Base-by-base conservation (phyloP, 306 rosid species). In the Cicer judaicum region DNA sequence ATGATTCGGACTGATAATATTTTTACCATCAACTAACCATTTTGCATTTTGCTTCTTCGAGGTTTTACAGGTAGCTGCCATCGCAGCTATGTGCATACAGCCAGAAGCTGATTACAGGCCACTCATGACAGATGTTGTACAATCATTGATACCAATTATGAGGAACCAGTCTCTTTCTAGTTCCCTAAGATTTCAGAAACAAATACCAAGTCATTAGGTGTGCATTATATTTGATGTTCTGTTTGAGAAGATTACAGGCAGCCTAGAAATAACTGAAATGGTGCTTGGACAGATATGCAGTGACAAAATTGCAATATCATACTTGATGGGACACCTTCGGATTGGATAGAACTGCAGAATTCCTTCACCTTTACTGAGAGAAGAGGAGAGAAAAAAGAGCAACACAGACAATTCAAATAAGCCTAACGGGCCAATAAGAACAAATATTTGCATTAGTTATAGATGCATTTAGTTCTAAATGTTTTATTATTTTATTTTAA, bases 21-120 rank as follows among this genome's bases (percentile, higher is more conserved):
- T 52, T 53, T 63, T 19, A 11, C 75, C 66, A 48, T 36, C n/a
- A 62, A 73, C 64, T 76, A 13, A 53, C 47, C 38, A 44, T 24
- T 53, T 44, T 62, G 40, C 15, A 62, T 62, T 64, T 73, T 62
- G 21, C 70, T 54, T 8, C 29, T 4, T 43, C 64, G 73, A 54
- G 57, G 19, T 10, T 74, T 18, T 39, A 10, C 76, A 95, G 98
- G 66, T 90, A 69, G 99, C 98, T 8, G 98, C 99, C 34, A 89
- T 95, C 64, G 99, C 99, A 76, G 99, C 99, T 52, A 87, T 92
- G 98, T 95, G 99, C 75, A 91, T 92, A 82, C 99, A 92, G 82
- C 92, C 98, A 68, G 98, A 95, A 89, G 96, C 98, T 68, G 98
- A 87, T 56, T 95, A 92, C 81, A 83, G 99, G 67, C 99, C 99